phyloP scores from a whole-genome alignment of 2,329 filamentous ascomycete species.

The Nemania sp. region DNA sequence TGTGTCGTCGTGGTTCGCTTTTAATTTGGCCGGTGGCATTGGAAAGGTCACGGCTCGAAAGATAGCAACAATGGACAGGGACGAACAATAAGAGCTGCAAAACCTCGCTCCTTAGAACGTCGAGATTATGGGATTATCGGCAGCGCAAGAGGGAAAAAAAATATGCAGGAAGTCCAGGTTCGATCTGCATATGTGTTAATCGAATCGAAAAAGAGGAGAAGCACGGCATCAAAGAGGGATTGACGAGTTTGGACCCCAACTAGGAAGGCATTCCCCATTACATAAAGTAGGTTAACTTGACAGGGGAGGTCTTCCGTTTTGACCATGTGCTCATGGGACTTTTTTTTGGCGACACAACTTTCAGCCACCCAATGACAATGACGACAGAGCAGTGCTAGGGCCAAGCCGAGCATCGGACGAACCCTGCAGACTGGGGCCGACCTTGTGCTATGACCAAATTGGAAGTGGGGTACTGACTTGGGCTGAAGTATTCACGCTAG shows the following conservation, averaged over 20 bases:
- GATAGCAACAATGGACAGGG: conserved; percentile 26
- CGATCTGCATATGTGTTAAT: conserved; percentile 6
- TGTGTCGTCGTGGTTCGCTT: conserved; percentile 41
- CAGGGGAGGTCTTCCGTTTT: conserved; percentile 24
- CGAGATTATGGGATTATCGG: conserved; percentile 1
- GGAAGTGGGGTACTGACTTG: conserved; percentile 24
- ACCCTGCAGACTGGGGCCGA: conserved; percentile 27
- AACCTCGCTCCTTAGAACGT: conserved; percentile 33
- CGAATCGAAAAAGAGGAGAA: conserved; percentile 10
- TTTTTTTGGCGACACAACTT: conserved; percentile 22
- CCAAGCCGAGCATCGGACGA: conserved; percentile 29
- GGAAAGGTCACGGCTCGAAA: conserved; percentile 32
- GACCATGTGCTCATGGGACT: conserved; percentile 22
- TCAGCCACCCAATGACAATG: conserved; percentile 30
- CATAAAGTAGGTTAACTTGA: conserved; percentile 1
- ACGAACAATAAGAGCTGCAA: conserved; percentile 18
- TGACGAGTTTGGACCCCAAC: conserved; percentile 19
- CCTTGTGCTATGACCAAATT: conserved; percentile 6
- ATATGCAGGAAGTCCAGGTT: background rate
- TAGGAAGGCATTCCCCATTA: conserved; percentile 16
- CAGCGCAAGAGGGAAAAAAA: background rate
- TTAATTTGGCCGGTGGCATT: conserved; percentile 41
- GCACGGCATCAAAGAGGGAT: conserved; percentile 11
- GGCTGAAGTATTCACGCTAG: background rate
- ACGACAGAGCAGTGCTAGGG: conserved; percentile 27